A percentile compares a stretch with the other conserved stretches of the same genome.
phyloP scores from a whole-genome alignment of 371 early-diverging fungal species.

The Blakeslea trispora region DNA sequence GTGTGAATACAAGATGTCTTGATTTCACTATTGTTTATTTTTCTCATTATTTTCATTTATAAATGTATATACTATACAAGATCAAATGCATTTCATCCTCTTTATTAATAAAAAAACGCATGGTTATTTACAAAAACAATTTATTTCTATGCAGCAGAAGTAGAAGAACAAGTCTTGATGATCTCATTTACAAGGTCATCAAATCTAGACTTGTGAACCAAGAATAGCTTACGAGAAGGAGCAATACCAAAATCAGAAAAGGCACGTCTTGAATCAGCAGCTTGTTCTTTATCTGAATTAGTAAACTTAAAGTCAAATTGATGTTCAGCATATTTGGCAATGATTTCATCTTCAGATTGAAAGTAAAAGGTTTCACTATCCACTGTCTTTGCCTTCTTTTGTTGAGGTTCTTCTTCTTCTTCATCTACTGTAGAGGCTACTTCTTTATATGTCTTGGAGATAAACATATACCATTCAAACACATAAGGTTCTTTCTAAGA shows the following conservation, averaged over 20 bases:
- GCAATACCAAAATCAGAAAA: constrained; percentile 87
- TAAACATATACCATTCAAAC: constrained; percentile 81
- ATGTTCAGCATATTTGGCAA: constrained; percentile 50
- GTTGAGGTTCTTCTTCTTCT: constrained; percentile 45
- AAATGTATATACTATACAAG: neutral
- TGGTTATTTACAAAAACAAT: too few species aligned
- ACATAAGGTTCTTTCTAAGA: constrained; percentile 71
- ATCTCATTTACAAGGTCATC: constrained; percentile 54
- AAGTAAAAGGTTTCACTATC: constrained; percentile 64
- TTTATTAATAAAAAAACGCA: too few species aligned
- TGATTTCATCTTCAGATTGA: constrained; percentile 92
- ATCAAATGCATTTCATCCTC: too few species aligned
- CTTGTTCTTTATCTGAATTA: constrained; percentile 54
- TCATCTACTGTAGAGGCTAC: constrained; percentile 66
- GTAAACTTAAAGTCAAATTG: constrained; percentile 73
- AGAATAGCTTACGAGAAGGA: constrained; percentile 73
- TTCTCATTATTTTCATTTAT: neutral
- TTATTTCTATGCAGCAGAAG: too few species aligned
- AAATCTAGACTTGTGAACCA: constrained; percentile 69
- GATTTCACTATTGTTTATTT: constrained; percentile 3
- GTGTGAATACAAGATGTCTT: constrained; percentile 87
- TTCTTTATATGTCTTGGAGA: constrained; percentile 86
- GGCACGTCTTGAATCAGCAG: constrained; percentile 78
- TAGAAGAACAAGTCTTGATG: constrained; percentile 39
- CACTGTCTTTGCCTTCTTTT: constrained; percentile 45